Conservation (phyloP, 345 rosid species). For the Melaleuca quinquenervia region DNA sequence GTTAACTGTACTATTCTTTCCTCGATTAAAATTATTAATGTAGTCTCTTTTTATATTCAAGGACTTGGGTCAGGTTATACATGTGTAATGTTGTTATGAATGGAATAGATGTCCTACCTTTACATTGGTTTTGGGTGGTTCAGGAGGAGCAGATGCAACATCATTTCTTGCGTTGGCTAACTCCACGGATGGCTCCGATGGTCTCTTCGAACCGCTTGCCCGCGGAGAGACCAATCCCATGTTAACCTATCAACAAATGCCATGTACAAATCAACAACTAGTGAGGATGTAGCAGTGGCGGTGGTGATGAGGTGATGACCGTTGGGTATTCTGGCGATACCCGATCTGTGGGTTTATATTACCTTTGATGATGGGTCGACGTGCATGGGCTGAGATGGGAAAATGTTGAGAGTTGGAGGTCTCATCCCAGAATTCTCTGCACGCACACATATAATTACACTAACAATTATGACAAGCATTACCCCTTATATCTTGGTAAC, state of each 20-base stretch:
- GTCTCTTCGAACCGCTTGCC: constrained; percentile 29
- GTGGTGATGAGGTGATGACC: not conserved
- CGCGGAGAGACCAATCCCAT: constrained; percentile 12
- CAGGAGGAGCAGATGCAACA: constrained; percentile 7
- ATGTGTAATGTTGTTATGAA: not conserved
- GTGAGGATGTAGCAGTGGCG: not conserved
- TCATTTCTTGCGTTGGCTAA: constrained; percentile 14
- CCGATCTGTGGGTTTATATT: not conserved
- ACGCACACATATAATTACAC: not conserved
- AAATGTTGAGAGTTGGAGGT: constrained; percentile 94
- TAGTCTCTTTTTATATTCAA: not conserved
- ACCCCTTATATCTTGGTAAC: not conserved
- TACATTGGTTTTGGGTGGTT: constrained; percentile 19
- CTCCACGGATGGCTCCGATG: constrained; percentile 19
- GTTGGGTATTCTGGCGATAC: not conserved
- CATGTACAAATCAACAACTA: not conserved
- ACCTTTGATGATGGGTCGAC: constrained; percentile 47
- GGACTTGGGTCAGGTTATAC: not conserved
- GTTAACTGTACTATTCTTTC: not conserved
- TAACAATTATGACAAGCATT: not conserved
- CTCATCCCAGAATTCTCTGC: constrained; percentile 74
- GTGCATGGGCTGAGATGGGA: constrained; percentile 98
- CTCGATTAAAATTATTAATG: not conserved
- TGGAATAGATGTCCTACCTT: constrained; percentile 10
- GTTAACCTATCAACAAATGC: not conserved